A percentile compares a stretch with the other conserved stretches of the same genome.
phyloP scores from a whole-genome alignment of 352 stramenopile genomes.

The Globisporangium acanthophoron region DNA sequence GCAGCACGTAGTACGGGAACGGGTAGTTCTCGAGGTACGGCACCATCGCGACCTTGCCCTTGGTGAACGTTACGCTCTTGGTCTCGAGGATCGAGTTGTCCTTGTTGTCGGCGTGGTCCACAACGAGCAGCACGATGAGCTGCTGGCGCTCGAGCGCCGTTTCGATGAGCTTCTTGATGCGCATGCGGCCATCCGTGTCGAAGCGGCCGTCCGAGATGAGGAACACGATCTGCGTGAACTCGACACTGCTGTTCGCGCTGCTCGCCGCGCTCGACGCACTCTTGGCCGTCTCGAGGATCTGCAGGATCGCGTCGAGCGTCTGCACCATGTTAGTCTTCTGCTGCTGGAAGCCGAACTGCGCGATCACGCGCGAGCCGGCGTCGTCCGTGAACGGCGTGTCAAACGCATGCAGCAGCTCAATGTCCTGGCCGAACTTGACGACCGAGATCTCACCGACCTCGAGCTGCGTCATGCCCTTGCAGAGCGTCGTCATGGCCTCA shows the following conservation, averaged over 20 bases:
- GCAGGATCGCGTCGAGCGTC: constrained; percentile 91
- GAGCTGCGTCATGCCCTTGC: constrained; percentile 96
- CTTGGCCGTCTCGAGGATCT: constrained; percentile 86
- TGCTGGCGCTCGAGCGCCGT: constrained; percentile 97
- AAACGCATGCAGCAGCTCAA: constrained; percentile 96
- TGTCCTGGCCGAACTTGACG: constrained; percentile 95
- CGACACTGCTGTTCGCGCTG: constrained; percentile 39
- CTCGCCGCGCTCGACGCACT: constrained; percentile 36
- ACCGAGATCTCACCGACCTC: constrained; percentile 94
- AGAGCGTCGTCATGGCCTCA: constrained; percentile 94
- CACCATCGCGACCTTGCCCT: constrained; percentile 95
- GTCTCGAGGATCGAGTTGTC: constrained; percentile 97
- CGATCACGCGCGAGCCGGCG: constrained; percentile 90
- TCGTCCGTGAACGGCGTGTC: constrained; percentile 96
- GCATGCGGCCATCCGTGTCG: constrained; percentile 93
- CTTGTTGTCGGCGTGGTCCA: constrained; percentile 83
- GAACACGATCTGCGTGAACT: constrained; percentile 98
- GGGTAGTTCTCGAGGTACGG: constrained; percentile 99
- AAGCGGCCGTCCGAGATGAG: constrained; percentile 99
- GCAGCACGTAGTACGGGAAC: constrained; percentile 99
- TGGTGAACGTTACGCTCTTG: constrained; percentile 95
- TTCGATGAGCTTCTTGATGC: constrained; percentile 94
- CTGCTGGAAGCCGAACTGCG: constrained; percentile 96
- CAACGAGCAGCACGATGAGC: constrained; percentile 97
- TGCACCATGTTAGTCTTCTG: constrained; percentile 96